Evolutionary conservation across 352 stramenopile species (phyloP), one percentile per base, ranked within the genome.

Genomic region (Pythium rhizo-oryzae): DNA sequence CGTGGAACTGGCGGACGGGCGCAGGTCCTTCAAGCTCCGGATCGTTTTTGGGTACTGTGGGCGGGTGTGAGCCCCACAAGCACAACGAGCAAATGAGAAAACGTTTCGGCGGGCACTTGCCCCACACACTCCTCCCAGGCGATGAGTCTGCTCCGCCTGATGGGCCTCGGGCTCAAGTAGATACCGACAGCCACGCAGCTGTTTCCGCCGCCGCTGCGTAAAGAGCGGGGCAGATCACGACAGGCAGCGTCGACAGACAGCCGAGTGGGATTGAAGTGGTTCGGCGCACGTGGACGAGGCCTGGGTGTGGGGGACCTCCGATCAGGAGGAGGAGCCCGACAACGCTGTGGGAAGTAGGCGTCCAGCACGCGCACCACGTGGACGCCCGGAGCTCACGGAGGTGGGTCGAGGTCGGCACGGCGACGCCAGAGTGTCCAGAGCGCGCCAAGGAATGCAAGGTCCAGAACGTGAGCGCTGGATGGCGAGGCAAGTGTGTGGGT

Each of bases 151-250:
- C 7, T 49, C 25, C 49, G 16, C 18, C 56, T 47, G 13, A 21
- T 21, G 53, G 21, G n/a, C n/a, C 16, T 1, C 12, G 35, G 23
- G 11, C 53, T 49, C 51, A 21, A 21, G 39, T 67, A 56, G 60
- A 65, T 63, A 63, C 58, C 24, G 28, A 12, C 16, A 58, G 58
- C 65, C 58, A 71, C 60, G 65, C 65, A 71, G 65, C 65, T 71
- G 65, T 71, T 71, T 67, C 47, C 8, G 50, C 54, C 30, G 28
- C 49, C 19, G 55, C 16, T 49, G 41, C 21, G 65, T 70, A 71
- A 65, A 71, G 61, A 71, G 65, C 65, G 56, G 65, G 65, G 30
- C 37, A 55, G 30, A 33, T 21, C 21, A 41, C 57, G 65, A 52
- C 65, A 71, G 55, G 37, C 56, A 43, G 30, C 52, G 25, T 1